Evolutionary conservation across 192 early-diverging fungal species (phyloP), one percentile per base, ranked within the genome.

Genomic region (Entomortierella lignicola): DNA sequence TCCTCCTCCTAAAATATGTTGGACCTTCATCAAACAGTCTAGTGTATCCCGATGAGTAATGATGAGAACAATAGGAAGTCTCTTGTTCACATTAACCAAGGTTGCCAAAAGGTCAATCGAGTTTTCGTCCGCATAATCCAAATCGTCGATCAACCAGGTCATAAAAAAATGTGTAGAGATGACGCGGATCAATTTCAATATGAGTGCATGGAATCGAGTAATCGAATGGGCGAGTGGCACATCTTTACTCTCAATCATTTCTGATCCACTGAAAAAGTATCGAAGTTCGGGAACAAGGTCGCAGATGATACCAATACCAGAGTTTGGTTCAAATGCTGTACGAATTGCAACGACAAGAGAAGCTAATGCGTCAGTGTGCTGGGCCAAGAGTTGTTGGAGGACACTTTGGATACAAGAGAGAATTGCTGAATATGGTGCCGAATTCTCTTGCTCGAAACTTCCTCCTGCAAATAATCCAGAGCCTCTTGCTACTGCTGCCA

Each of bases 91-190:
- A 53, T 79, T 79, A 2, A 79, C 75, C 37, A 79, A 27, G 26
- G 75, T 70, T 4, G 75, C 75, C 31, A 79, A 12, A 20, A 79
- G 23, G 0, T 63, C 75, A 17, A 79, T 60, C 26, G 75, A 79
- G 26, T 79, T 79, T 29, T 79, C 67, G 8, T 79, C 75, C 39
- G 75, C 75, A 50, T 65, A 69, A 15, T 79, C 67, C 15, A 79
- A 47, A 43, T 79, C 75, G 57, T 79, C 75, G 27, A 79, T 79
- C n/a, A 79, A 30, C 75, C 75, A 79, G 23, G 75, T 79, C 75
- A 79, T 79, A 20, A 79, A 79, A 23, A 79, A 79, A n/a, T 79
- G 75, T 12, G 75, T 79, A 6, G 75, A 79, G 15, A 79, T 79
- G 13, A 79, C 75, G n/a, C 75, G 67, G 32, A 79, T 79, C 57